Conservation (phyloP, 352 stramenopile species). For the Phytophthora sp. region DNA sequence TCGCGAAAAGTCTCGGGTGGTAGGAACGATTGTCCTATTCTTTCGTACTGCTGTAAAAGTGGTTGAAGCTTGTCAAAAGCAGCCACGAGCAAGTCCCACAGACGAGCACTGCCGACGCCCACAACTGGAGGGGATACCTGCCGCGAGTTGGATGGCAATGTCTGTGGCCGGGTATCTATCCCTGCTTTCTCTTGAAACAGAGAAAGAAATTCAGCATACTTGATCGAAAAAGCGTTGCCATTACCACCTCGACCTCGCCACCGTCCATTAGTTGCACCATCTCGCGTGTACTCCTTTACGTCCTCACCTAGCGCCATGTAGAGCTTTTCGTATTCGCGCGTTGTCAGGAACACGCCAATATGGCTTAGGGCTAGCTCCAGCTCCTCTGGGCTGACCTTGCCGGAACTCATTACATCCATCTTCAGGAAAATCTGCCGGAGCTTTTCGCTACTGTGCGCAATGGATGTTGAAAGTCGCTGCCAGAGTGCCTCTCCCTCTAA, state of each 20-base stretch:
- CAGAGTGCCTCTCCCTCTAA: constrained; percentile 63
- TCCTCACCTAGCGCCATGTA: constrained; percentile 53
- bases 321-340: constrained; percentile 67
- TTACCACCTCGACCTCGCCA: constrained; percentile 27
- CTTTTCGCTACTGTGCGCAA: constrained; percentile 65
- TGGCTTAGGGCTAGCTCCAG: constrained; percentile 75
- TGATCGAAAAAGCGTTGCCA: constrained; percentile 46
- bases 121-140: constrained; percentile 55
- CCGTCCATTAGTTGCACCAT: constrained; percentile 24
- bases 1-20: constrained; percentile 70
- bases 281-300: constrained; percentile 32
- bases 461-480: constrained; percentile 57
- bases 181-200: constrained; percentile 44
- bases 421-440: constrained; percentile 79
- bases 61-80: constrained; percentile 52
- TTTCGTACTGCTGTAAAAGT: constrained; percentile 64
- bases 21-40: constrained; percentile 55
- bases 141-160: constrained; percentile 42
- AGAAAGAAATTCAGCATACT: constrained; percentile 67
- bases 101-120: constrained; percentile 47
- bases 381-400: constrained; percentile 66
- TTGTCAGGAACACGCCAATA: constrained; percentile 74
- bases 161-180: constrained; percentile 25
- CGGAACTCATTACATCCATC: constrained; percentile 78
- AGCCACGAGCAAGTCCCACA: constrained; percentile 71